Conservation (phyloP, 1,284 basidiomycete species). For the Tylopilus sp. region DNA sequence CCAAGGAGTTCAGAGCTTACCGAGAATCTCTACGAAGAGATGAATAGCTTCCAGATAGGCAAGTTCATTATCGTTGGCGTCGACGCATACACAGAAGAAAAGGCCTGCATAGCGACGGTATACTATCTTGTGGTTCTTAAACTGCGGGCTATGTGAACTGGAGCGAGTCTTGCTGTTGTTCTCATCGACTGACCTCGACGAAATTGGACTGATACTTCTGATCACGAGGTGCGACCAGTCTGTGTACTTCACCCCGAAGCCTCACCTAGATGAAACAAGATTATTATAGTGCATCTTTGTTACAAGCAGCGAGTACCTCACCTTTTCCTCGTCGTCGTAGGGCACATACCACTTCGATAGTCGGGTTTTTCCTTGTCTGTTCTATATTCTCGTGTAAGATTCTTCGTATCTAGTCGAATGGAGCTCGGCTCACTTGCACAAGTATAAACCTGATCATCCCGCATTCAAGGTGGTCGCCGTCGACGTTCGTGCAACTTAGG, state of each 20-base stretch:
- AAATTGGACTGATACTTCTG: conserved; percentile 99
- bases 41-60: conserved; percentile 98
- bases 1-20: conserved; percentile 43
- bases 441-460: conserved; percentile 31
- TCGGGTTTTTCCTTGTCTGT: conserved; percentile 96
- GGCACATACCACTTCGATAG: conserved; percentile 97
- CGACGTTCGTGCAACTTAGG: background rate
- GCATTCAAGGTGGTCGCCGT: conserved; percentile 9
- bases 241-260: conserved; percentile 91
- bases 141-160: conserved; percentile 47
- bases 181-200: conserved; percentile 74
- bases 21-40: conserved; percentile 97
- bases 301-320: conserved; percentile 31
- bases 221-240: conserved; percentile 93
- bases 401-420: background rate
- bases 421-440: conserved; percentile 19
- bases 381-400: conserved; percentile 46
- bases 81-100: conserved; percentile 97
- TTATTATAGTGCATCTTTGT: conserved; percentile 3
- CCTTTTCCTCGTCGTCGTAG: conserved; percentile 95
- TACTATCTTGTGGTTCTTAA: conserved; percentile 92
- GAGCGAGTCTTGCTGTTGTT: background rate
- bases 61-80: conserved; percentile 97
- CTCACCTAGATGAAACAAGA: conserved; percentile 56
- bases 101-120: conserved; percentile 96